A percentile compares a stretch with the other conserved stretches of the same genome.
Conservation (phyloP, 2,329 filamentous ascomycete genomes). For the Botryotinia globosa region DNA sequence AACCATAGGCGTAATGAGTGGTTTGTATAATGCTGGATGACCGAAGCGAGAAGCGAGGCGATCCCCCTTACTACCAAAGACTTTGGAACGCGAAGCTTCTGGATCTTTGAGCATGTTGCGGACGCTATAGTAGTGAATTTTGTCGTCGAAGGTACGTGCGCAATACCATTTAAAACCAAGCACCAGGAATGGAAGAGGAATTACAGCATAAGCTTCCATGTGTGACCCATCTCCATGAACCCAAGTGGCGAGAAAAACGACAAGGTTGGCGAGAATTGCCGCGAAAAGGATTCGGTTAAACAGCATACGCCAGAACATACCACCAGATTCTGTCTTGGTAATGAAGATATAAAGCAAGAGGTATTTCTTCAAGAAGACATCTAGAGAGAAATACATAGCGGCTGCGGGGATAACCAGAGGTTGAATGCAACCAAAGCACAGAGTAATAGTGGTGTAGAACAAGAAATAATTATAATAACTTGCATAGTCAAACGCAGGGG, state of each 20-base stretch:
- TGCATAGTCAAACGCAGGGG: constrained; percentile 89
- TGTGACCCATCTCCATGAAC: constrained; percentile 63
- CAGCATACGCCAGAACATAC: constrained; percentile 84
- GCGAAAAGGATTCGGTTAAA: constrained; percentile 93
- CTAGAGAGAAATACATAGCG: constrained; percentile 83
- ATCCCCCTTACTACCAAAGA: constrained; percentile 58
- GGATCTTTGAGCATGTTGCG: constrained; percentile 52
- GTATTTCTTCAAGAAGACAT: constrained; percentile 93
- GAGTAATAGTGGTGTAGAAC: constrained; percentile 85
- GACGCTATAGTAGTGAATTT: constrained; percentile 77
- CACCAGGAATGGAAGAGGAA: constrained; percentile 76
- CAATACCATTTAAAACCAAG: constrained; percentile 86
- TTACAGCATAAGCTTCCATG: constrained; percentile 59
- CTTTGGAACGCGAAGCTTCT: constrained; percentile 46
- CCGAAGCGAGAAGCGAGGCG: constrained; percentile 77
- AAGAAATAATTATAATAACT: constrained; percentile 98
- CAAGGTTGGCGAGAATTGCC: constrained; percentile 70
- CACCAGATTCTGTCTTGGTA: constrained; percentile 94
- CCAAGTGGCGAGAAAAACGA: constrained; percentile 74
- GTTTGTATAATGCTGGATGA: constrained; percentile 85
- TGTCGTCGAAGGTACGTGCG: constrained; percentile 68
- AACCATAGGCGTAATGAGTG: constrained; percentile 92
- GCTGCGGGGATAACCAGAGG: constrained; percentile 83
- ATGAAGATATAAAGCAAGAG: constrained; percentile 90
- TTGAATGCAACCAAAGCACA: constrained; percentile 82